Percentiles rank a stretch among this genome's conserved stretches.
These are phyloP conservation scores for Xylaria sp. DNA, from an alignment of 2,329 filamentous ascomycete genomes.

Conservation along the genomic window DNA sequence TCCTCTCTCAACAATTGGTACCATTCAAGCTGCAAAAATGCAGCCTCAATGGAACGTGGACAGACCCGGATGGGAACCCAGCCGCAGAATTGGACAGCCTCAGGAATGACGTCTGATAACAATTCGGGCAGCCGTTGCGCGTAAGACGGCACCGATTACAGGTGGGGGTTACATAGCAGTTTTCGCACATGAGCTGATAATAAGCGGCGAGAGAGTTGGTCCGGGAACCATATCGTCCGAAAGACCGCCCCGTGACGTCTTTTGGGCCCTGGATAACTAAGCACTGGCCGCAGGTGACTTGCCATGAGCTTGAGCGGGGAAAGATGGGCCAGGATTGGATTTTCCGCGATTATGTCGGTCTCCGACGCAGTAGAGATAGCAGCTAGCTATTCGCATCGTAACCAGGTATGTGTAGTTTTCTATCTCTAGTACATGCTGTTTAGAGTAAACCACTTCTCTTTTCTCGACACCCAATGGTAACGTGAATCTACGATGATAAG, in stretches of 20 bases:
- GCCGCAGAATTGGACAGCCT: too few relatives aligned
- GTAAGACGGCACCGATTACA: neutral
- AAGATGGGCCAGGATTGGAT: neutral
- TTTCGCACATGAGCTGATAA: neutral
- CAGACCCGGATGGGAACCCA: neutral
- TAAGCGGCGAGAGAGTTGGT: constrained; percentile 6
- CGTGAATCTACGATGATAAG: neutral
- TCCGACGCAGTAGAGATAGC: neutral
- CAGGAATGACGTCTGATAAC: neutral
- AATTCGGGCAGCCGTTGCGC: neutral
- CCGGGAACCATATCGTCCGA: neutral
- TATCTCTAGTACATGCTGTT: neutral
- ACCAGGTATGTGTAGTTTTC: neutral
- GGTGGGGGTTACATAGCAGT: neutral
- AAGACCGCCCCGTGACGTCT: neutral
- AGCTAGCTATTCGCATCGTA: neutral
- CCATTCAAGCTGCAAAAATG: too few relatives aligned
- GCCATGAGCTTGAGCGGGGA: neutral
- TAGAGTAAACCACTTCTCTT: neutral
- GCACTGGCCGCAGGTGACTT: neutral
- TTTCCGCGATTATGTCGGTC: neutral
- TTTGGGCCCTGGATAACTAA: neutral
- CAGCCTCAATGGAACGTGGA: neutral
- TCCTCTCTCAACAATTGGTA: too few relatives aligned
- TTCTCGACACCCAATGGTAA: neutral